Base-by-base conservation (phyloP, 139 green algal species). In the Chlamydomonas incerta region DNA sequence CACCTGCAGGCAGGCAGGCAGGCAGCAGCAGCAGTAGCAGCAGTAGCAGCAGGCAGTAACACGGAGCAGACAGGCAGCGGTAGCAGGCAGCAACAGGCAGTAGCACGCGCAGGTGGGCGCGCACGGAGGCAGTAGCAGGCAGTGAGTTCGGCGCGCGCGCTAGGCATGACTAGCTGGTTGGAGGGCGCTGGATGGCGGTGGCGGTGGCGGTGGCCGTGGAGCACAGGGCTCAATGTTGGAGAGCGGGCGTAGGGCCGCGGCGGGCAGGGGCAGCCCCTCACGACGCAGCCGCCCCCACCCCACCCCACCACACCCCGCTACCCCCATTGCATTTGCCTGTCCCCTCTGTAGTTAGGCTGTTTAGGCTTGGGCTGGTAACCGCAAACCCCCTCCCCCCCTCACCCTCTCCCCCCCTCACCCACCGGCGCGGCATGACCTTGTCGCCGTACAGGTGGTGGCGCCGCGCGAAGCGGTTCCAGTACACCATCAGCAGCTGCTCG, bases 381-480 rank as follows among this genome's bases (percentile, higher is more conserved):
- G 67, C 15, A 9, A 52, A 3, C 17, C 15, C 47, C 18, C 18
- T 37, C 26, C 34, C 37, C 24, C 11, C 11, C 34, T 1, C 23
- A 1, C 8, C 26, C 28, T 1, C 29, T 33, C 15, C 37, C 26
- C 15, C 17, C 68, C 72, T 8, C 55, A 81, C 74, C 74, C 55
- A 81, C 74, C 74, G 70, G 3, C 2, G 1, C 21, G 74, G 9
- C n/a, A 33, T 81, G 31, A 81, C 52, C 29, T 55, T 24, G 57
- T 81, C 74, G 55, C 55, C 31, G 55, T 55, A 35, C 31, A 81
- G 50, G 50, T 31, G 72, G 47, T 47, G 50, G 72, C 33, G 55
- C 23, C 50, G 31, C 28, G 74, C 74, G 55, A 81, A 81, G 55
- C 74, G 74, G 55, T 81, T 69, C 74, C 74, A 81, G 28, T 55